A percentile compares a stretch with the other conserved stretches of the same genome.
These are phyloP conservation scores for Petunia hybrid DNA, from an alignment of 305 asterid species.

Conservation along the genomic window DNA sequence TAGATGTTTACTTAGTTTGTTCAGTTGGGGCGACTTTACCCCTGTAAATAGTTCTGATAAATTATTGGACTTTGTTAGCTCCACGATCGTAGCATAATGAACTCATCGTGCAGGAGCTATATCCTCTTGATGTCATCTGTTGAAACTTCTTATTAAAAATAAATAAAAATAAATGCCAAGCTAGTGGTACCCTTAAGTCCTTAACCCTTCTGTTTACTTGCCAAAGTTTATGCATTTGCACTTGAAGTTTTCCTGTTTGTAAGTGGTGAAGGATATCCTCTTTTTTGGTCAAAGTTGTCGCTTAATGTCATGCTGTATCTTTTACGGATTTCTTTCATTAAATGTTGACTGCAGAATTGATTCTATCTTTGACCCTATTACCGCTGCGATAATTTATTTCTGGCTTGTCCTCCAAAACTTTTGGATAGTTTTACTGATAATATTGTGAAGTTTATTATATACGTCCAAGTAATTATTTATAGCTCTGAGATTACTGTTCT, in stretches of 20 bases:
- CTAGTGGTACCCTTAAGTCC: no score
- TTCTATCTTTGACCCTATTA: neutral
- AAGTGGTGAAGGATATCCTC: neutral
- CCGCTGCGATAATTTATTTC: neutral
- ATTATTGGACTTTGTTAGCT: no score
- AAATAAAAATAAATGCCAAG: no score
- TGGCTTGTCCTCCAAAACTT: neutral
- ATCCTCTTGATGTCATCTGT: no score
- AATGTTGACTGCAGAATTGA: neutral
- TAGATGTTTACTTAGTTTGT: no score
- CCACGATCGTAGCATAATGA: no score
- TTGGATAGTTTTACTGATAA: neutral
- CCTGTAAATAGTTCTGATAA: no score
- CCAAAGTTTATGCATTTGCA: no score
- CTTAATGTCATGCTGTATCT: neutral
- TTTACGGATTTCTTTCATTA: constrained; percentile 1
- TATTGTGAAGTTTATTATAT: neutral
- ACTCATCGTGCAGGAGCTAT: no score
- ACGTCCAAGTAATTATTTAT: constrained; percentile 7
- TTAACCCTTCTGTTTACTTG: no score
- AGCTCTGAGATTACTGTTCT: constrained; percentile 9
- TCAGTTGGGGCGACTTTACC: no score
- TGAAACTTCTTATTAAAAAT: no score
- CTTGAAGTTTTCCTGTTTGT: constrained; percentile 16
- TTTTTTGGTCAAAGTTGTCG: neutral